These are phyloP conservation scores for Phylloporus scabripes DNA, from an alignment of 768 basidiomycete species.

Conservation along the genomic window DNA sequence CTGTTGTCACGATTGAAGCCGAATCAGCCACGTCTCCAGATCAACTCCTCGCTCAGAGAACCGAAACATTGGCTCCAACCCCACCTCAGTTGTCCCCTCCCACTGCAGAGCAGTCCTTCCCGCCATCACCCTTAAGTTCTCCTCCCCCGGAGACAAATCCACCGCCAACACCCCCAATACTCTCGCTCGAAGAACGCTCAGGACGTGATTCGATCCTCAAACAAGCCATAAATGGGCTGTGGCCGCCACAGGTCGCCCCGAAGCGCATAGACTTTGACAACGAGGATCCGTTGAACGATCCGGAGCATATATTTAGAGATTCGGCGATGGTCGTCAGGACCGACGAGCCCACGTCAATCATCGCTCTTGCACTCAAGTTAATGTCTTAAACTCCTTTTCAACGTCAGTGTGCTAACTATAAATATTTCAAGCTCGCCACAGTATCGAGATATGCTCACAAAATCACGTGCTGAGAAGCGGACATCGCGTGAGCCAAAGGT, in stretches of 20 bases:
- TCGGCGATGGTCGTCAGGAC: slow-evolving; percentile 93
- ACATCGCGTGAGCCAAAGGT: slow-evolving; percentile 50
- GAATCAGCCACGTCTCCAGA: slow-evolving; percentile 2
- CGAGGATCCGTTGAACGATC: slow-evolving; percentile 68
- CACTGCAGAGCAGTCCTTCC: slow-evolving; percentile 27
- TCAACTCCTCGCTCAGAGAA: slow-evolving; percentile 29
- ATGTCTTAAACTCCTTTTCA: slow-evolving; percentile 17
- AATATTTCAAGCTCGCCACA: slow-evolving; percentile 57
- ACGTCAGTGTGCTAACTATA: slow-evolving; percentile 4
- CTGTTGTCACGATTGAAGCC: slow-evolving; percentile 12
- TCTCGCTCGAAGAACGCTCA: slow-evolving; percentile 46
- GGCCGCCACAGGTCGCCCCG: slow-evolving; percentile 54
- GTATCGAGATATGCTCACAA: slow-evolving; percentile 74
- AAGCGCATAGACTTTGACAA: slow-evolving; percentile 53
- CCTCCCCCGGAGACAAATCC: slow-evolving; percentile 33
- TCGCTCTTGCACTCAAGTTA: slow-evolving; percentile 88
- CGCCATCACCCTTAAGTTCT: slow-evolving; percentile 55
- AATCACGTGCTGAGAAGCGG: slow-evolving; percentile 72
- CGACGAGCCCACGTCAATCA: slow-evolving; percentile 97
- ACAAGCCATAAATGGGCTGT: slow-evolving; percentile 57
- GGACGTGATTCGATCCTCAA: slow-evolving; percentile 69
- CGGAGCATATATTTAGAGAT: slow-evolving; percentile 92
- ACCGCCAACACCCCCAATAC: slow-evolving; percentile 42
- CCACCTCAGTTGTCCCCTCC: slow-evolving; percentile 28
- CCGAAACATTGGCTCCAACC: slow-evolving; percentile 8